These are phyloP conservation scores for Tripidium arundinaceum DNA, from an alignment of 202 grass and related monocot species.

Conservation along the genomic window DNA sequence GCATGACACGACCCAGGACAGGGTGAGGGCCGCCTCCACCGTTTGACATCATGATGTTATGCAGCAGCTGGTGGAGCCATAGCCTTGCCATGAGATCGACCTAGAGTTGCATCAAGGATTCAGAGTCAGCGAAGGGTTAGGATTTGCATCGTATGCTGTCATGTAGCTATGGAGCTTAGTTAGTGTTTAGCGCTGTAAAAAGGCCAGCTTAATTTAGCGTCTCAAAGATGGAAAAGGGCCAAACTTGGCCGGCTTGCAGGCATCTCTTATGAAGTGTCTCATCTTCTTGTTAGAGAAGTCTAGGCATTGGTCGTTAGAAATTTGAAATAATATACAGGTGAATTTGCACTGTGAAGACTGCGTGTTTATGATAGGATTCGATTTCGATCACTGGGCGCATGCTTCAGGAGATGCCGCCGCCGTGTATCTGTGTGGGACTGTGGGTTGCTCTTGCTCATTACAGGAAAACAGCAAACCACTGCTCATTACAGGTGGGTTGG, in stretches of 20 bases:
- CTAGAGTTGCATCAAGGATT: conserved; percentile 10
- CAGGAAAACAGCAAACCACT: no score
- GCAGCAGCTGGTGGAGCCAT: conserved; percentile 70
- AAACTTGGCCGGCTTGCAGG: not conserved
- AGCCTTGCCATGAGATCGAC: conserved; percentile 48
- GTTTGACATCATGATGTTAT: conserved; percentile 53
- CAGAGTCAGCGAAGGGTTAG: no score
- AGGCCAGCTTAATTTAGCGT: not conserved
- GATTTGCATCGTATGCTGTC: no score
- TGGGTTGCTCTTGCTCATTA: no score
- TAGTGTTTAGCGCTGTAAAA: not conserved
- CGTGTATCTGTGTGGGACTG: no score
- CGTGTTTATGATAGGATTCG: not conserved
- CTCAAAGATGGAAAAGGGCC: not conserved
- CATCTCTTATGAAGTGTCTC: not conserved
- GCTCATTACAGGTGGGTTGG: no score
- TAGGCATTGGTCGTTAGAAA: not conserved
- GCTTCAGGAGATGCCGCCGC: no score
- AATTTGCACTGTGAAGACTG: not conserved
- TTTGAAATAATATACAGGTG: not conserved
- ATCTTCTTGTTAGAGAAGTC: not conserved
- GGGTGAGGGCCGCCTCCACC: conserved; percentile 44
- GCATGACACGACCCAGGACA: conserved; percentile 59
- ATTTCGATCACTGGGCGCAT: not conserved
- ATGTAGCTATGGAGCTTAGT: not conserved